Percentiles rank a stretch among this genome's conserved stretches.
Evolutionary conservation across 2,329 filamentous ascomycete genomes (phyloP).

Genomic region (Epichloe scottii): DNA sequence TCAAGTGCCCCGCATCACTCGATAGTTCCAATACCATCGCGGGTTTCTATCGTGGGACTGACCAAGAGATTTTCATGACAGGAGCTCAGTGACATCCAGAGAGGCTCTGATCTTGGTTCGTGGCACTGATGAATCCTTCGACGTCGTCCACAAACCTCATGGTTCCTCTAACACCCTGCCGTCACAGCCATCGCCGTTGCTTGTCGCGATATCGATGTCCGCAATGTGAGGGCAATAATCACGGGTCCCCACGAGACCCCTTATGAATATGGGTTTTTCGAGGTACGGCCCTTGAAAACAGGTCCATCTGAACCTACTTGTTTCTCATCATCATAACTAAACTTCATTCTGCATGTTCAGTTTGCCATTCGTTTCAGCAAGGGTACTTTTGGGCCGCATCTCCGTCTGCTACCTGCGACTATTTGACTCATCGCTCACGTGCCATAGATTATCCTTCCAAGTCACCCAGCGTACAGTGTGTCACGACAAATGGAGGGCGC

Average conservation of each 20-base stretch:
- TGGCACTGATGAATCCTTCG: slow-evolving; percentile 9
- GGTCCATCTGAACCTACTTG: not conserved
- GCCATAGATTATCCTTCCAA: slow-evolving; percentile 66
- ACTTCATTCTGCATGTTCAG: slow-evolving; percentile 25
- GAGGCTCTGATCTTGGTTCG: slow-evolving; percentile 71
- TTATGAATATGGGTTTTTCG: slow-evolving; percentile 96
- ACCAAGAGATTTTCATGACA: slow-evolving; percentile 21
- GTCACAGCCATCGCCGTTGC: slow-evolving; percentile 67
- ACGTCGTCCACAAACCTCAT: not conserved
- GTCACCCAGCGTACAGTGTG: slow-evolving; percentile 48
- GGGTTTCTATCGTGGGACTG: slow-evolving; percentile 4
- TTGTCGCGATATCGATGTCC: slow-evolving; percentile 77
- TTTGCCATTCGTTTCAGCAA: slow-evolving; percentile 66
- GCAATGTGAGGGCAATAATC: slow-evolving; percentile 76
- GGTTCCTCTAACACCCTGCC: not conserved
- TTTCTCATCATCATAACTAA: not conserved
- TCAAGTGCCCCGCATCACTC: slow-evolving; percentile 8
- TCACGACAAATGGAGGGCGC: slow-evolving; percentile 79
- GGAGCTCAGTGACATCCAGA: slow-evolving; percentile 80
- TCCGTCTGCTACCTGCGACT: not conserved
- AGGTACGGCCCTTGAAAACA: slow-evolving; percentile 42
- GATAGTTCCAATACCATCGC: slow-evolving; percentile 8
- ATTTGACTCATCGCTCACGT: not conserved
- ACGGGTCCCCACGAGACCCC: slow-evolving; percentile 88
- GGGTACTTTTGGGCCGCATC: slow-evolving; percentile 33